Evolutionary conservation across 305 asterid species (phyloP).

Genomic region (Solanum hybrid): DNA sequence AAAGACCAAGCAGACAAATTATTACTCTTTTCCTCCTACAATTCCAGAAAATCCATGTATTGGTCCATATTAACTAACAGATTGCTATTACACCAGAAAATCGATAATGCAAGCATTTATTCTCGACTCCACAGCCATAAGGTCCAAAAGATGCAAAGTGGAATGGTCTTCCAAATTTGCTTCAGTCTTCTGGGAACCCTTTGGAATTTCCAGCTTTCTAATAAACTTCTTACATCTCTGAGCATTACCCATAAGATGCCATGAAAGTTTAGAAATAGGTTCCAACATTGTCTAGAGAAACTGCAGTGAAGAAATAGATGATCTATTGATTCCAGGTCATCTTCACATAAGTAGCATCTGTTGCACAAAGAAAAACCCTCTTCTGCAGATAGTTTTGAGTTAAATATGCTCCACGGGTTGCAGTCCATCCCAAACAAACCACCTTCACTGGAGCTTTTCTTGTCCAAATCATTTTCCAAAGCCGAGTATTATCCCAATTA

Average conservation of each 20-base stretch:
- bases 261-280: neutral
- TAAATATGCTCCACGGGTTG: neutral
- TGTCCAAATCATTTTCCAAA: neutral
- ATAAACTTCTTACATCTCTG: neutral
- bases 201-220: neutral
- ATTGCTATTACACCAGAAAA: neutral
- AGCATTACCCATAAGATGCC: neutral
- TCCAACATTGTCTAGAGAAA: neutral
- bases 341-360: neutral
- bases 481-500: neutral
- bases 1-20: neutral
- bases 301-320: neutral
- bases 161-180: neutral
- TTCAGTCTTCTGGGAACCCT: neutral
- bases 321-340: neutral
- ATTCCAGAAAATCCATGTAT: neutral
- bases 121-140: neutral
- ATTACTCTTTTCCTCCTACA: neutral
- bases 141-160: neutral
- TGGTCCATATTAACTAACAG: neutral
- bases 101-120: neutral
- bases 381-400: neutral
- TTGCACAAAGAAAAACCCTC: neutral
- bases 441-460: neutral
- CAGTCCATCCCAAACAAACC: neutral